These are phyloP conservation scores for Zasmidium cellare DNA, from an alignment of 2,329 filamentous ascomycete species.

Conservation along the genomic window DNA sequence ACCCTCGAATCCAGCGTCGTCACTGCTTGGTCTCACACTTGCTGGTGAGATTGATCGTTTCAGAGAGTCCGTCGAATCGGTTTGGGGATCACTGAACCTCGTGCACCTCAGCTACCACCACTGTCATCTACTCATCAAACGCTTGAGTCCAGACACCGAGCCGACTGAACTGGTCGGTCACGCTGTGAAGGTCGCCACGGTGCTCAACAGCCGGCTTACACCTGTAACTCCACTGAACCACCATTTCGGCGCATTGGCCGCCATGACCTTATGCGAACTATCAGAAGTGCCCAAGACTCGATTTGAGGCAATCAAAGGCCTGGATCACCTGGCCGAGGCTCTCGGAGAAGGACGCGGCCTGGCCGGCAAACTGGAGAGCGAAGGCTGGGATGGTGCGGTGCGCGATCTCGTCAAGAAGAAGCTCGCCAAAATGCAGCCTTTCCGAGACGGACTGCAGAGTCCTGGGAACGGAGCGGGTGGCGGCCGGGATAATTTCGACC, in stretches of 20 bases:
- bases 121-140: slow-evolving; percentile 62
- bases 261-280: slow-evolving; percentile 63
- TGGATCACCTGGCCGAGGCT: slow-evolving; percentile 59
- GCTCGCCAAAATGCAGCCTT: slow-evolving; percentile 40
- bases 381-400: slow-evolving; percentile 61
- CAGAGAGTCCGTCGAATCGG: slow-evolving; percentile 61
- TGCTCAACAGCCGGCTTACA: slow-evolving; percentile 57
- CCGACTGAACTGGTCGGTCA: slow-evolving; percentile 61
- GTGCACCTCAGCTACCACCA: slow-evolving; percentile 72
- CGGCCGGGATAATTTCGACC: slow-evolving; percentile 33
- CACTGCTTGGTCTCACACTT: slow-evolving; percentile 52
- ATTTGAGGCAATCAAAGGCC: slow-evolving; percentile 57
- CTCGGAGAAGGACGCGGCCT: slow-evolving; percentile 43
- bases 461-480: slow-evolving; percentile 52
- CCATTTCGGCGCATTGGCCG: slow-evolving; percentile 63
- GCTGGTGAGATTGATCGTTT: slow-evolving; percentile 65
- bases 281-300: slow-evolving; percentile 55
- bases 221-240: slow-evolving; percentile 65
- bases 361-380: slow-evolving; percentile 43
- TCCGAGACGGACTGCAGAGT: slow-evolving; percentile 53
- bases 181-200: slow-evolving; percentile 58
- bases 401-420: slow-evolving; percentile 51
- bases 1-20: slow-evolving; percentile 41
- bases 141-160: slow-evolving; percentile 58
- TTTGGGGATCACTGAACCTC: slow-evolving; percentile 55